These are phyloP conservation scores for Neonectria magnoliae DNA, from an alignment of 2,329 filamentous ascomycete genomes.

Conservation along the genomic window DNA sequence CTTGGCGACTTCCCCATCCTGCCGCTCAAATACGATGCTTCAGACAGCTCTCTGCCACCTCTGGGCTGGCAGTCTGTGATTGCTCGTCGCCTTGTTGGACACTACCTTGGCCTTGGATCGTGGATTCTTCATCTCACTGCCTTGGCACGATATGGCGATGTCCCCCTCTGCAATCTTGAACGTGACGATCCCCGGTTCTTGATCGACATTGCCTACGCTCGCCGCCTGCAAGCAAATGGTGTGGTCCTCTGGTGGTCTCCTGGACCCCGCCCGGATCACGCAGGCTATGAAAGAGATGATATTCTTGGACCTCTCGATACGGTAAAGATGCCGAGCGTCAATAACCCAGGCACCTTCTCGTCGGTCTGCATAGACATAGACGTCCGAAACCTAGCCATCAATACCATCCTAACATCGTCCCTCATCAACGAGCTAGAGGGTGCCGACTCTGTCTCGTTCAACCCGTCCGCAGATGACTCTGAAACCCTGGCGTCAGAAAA, in stretches of 20 bases:
- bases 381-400: constrained; percentile 94
- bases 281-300: constrained; percentile 94
- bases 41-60: constrained; percentile 88
- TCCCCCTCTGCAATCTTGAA: constrained; percentile 95
- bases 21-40: constrained; percentile 80
- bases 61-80: constrained; percentile 94
- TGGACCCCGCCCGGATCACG: constrained; percentile 89
- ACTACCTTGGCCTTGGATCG: constrained; percentile 91
- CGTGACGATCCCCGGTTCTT: constrained; percentile 92
- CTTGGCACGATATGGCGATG: constrained; percentile 89
- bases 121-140: constrained; percentile 92
- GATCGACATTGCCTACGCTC: constrained; percentile 94
- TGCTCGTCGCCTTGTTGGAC: constrained; percentile 83
- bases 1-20: constrained; percentile 87
- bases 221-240: constrained; percentile 87
- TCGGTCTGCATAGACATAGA: constrained; percentile 97
- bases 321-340: constrained; percentile 91
- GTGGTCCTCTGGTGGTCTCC: constrained; percentile 98
- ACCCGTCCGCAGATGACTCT: constrained; percentile 58
- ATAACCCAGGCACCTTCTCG: constrained; percentile 92
- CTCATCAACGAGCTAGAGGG: constrained; percentile 97
- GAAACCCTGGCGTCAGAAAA: constrained; percentile 81
- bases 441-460: constrained; percentile 85
- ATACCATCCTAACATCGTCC: constrained; percentile 95
- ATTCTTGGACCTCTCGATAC: constrained; percentile 83